phyloP scores from a whole-genome alignment of 1,284 basidiomycete species.

The Papiliotrema laurentii region DNA sequence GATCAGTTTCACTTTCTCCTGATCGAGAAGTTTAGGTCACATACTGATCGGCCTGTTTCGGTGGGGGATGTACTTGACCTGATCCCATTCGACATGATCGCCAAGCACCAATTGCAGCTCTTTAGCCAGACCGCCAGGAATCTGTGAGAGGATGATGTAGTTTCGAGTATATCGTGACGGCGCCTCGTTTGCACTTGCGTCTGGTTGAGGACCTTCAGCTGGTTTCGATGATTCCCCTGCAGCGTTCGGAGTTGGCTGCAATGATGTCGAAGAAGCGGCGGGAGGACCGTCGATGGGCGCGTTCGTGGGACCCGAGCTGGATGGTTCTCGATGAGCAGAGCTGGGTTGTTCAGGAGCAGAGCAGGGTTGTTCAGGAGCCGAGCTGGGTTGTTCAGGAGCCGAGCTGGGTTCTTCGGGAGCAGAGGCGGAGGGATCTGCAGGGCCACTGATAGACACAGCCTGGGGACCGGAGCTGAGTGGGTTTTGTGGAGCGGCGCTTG shows the following conservation, averaged over 20 bases:
- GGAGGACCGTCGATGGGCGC: neutral
- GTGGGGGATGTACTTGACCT: constrained; percentile 42
- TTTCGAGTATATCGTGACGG: constrained; percentile 38
- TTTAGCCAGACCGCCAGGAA: constrained; percentile 44
- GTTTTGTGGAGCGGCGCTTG: too few species aligned
- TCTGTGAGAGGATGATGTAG: constrained; percentile 48
- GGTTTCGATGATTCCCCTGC: neutral
- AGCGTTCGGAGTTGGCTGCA: neutral
- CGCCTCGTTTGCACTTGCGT: neutral
- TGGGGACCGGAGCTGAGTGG: too few species aligned
- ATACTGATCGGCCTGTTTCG: constrained; percentile 47
- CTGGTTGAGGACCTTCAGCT: neutral
- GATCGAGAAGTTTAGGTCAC: too few species aligned
- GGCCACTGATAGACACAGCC: too few species aligned
- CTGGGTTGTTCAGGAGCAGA: neutral
- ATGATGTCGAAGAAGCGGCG: neutral
- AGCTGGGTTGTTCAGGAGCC: neutral
- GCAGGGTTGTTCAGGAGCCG: neutral
- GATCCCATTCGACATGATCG: constrained; percentile 50
- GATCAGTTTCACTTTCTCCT: constrained; percentile 4
- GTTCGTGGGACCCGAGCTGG: neutral
- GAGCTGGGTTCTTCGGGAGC: too few species aligned
- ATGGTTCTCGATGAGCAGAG: neutral
- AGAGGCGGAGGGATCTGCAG: neutral
- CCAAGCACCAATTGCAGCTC: constrained; percentile 50